These are phyloP conservation scores for Pholiota molesta DNA, from an alignment of 768 basidiomycete species.

Conservation along the genomic window DNA sequence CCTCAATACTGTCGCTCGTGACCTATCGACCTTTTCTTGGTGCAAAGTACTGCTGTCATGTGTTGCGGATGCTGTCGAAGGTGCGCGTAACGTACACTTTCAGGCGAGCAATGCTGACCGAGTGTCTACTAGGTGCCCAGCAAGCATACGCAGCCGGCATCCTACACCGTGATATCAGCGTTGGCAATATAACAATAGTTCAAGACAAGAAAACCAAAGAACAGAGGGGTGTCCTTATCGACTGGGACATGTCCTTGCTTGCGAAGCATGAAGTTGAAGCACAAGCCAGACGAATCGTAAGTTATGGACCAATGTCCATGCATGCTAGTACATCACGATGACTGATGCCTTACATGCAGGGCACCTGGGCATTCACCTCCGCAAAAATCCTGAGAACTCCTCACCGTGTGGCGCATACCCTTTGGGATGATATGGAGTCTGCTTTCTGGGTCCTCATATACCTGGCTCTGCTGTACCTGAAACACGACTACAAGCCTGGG, in stretches of 20 bases:
- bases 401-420: background rate
- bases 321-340: background rate
- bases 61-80: background rate
- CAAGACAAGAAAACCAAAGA: background rate
- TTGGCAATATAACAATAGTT: constrained; percentile 5
- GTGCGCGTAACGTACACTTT: background rate
- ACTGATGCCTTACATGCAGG: background rate
- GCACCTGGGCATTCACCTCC: background rate
- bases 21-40: background rate
- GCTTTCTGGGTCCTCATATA: background rate
- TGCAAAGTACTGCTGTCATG: background rate
- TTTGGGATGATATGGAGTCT: background rate
- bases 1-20: background rate
- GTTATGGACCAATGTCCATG: background rate
- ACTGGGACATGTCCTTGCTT: background rate
- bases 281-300: background rate
- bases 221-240: background rate
- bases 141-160: background rate
- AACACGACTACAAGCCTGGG: background rate
- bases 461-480: background rate
- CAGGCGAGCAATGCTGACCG: no score
- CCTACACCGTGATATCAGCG: constrained; percentile 7
- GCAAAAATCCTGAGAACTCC: background rate
- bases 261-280: background rate
- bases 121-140: background rate